Evolutionary conservation across 2,329 filamentous ascomycete species (phyloP).

Genomic region (Pseudogymnoascus sp.): DNA sequence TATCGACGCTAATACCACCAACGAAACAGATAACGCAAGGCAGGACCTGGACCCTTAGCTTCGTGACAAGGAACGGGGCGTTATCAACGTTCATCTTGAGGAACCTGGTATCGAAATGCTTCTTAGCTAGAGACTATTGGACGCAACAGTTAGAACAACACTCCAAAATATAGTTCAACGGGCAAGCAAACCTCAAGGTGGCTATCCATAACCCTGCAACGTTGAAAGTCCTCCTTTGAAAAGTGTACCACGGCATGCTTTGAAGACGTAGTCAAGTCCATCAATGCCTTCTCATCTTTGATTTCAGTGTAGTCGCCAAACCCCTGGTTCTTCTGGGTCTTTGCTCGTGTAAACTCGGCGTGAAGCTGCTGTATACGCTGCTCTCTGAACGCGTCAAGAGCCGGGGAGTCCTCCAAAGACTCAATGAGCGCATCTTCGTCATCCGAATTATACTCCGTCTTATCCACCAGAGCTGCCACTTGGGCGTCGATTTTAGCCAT

Average conservation of each 20-base stretch:
- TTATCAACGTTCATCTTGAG: conserved; percentile 51
- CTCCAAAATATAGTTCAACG: neutral
- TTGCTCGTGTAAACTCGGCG: conserved; percentile 43
- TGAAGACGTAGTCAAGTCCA: conserved; percentile 36
- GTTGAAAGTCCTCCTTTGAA: conserved; percentile 33
- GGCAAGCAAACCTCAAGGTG: conserved; percentile 27
- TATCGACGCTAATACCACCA: conserved; percentile 44
- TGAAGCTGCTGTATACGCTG: conserved; percentile 49
- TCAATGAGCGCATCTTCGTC: conserved; percentile 52
- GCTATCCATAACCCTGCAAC: conserved; percentile 33
- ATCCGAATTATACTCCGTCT: conserved; percentile 28
- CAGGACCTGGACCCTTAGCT: conserved; percentile 47
- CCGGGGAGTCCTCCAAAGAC: conserved; percentile 43
- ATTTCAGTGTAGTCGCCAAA: conserved; percentile 47
- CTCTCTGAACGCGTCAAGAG: conserved; percentile 46
- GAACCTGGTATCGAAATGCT: conserved; percentile 50
- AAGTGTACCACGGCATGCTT: conserved; percentile 34
- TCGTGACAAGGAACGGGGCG: conserved; percentile 49
- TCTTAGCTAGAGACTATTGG: conserved; percentile 39
- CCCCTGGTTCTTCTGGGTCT: conserved; percentile 39
- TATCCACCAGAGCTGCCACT: conserved; percentile 40
- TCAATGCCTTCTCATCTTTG: conserved; percentile 47
- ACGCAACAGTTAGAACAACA: neutral
- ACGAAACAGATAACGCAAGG: conserved; percentile 50
- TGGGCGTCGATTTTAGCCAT: conserved; percentile 41